phyloP scores from a whole-genome alignment of 1,284 basidiomycete species.

The Austroboletus niveus region DNA sequence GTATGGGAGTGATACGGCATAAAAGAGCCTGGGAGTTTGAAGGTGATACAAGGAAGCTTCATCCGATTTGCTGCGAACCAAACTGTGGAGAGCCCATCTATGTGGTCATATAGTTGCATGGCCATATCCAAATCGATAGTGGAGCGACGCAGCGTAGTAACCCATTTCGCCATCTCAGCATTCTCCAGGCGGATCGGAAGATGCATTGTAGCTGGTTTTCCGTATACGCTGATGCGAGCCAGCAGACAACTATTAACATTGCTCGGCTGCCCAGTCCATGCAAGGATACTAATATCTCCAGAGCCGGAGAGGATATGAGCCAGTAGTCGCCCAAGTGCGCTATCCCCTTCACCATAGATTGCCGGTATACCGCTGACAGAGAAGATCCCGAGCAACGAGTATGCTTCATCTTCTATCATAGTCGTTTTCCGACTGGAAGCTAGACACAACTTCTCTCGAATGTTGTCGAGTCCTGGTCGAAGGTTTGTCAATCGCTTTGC shows the following conservation, averaged over 20 bases:
- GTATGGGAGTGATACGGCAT: neutral
- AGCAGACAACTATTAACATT: neutral
- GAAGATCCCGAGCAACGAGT: neutral
- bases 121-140: neutral
- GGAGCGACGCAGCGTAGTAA: neutral
- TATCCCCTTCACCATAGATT: neutral
- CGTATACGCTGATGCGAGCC: neutral
- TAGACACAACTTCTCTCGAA: neutral
- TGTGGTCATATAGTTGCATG: neutral
- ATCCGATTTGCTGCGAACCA: neutral
- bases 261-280: neutral
- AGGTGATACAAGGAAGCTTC: neutral
- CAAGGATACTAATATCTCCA: neutral
- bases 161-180: neutral
- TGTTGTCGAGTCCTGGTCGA: neutral
- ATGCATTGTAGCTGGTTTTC: neutral
- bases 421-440: neutral
- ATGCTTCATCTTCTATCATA: neutral
- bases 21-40: neutral
- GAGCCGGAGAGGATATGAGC: neutral
- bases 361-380: neutral
- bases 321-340: neutral
- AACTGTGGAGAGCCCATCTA: neutral
- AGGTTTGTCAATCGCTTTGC: neutral
- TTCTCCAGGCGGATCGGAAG: neutral